These are phyloP conservation scores for Colletotrichum brevisporum DNA, from an alignment of 2,329 filamentous ascomycete species.

Conservation along the genomic window DNA sequence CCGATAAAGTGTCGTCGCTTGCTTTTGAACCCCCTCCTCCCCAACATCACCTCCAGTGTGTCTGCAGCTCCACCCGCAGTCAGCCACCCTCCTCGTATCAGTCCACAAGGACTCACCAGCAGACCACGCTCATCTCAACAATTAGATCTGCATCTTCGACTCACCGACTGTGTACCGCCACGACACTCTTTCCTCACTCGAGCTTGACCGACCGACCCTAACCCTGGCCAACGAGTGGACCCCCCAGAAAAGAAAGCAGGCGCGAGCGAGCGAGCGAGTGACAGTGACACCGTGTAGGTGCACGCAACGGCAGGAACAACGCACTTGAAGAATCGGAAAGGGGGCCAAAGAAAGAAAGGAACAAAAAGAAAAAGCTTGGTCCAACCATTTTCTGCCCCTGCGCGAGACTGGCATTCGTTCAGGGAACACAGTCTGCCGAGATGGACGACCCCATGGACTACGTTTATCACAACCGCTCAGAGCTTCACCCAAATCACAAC, in stretches of 20 bases:
- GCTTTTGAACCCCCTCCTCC: slow-evolving; percentile 21
- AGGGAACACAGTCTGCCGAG: background rate
- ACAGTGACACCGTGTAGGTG: slow-evolving; percentile 15
- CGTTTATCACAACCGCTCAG: slow-evolving; percentile 29
- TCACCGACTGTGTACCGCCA: slow-evolving; percentile 12
- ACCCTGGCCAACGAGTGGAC: background rate
- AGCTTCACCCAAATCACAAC: slow-evolving; percentile 24
- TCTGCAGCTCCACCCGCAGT: slow-evolving; percentile 11
- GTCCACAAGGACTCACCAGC: slow-evolving; percentile 22
- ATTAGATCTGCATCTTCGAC: background rate
- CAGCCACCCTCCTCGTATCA: slow-evolving; percentile 6
- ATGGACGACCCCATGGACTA: slow-evolving; percentile 40
- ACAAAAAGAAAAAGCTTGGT: background rate
- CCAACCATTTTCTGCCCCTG: no score
- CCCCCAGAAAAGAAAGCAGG: background rate
- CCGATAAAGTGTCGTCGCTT: slow-evolving; percentile 22
- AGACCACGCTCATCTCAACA: background rate
- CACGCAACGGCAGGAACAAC: slow-evolving; percentile 8
- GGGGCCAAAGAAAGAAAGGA: background rate
- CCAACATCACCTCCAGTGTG: background rate
- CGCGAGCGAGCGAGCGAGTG: slow-evolving; percentile 15
- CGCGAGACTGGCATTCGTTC: background rate
- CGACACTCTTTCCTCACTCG: background rate
- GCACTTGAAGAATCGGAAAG: background rate
- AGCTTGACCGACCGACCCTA: background rate